Conservation (phyloP, 1,284 basidiomycete genomes). For the Naganishia sp. region DNA sequence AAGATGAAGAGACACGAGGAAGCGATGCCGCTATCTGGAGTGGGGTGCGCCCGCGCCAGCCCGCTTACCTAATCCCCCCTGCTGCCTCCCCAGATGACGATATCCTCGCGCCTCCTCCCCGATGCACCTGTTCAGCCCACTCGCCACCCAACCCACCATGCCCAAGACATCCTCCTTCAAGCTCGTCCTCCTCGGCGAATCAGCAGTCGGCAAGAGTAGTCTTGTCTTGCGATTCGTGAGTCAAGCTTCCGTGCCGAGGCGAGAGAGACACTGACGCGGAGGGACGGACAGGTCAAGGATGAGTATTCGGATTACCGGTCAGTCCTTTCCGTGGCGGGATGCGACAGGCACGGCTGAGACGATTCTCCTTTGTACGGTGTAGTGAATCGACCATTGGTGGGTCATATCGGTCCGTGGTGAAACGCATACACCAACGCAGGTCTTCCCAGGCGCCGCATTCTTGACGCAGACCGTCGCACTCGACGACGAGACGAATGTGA, state of each 20-base stretch:
- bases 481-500: slow-evolving; percentile 85
- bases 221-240: slow-evolving; percentile 90
- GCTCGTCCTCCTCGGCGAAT: slow-evolving; percentile 90
- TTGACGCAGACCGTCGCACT: slow-evolving; percentile 91
- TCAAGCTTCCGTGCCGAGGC: slow-evolving; percentile 11
- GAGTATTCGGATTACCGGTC: slow-evolving; percentile 98
- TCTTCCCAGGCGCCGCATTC: slow-evolving; percentile 75
- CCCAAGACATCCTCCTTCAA: slow-evolving; percentile 58
- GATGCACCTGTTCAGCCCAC: not conserved
- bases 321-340: slow-evolving; percentile 34
- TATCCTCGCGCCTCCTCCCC: not conserved
- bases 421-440: slow-evolving; percentile 39
- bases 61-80: not conserved
- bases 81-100: not conserved
- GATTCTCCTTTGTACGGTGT: not conserved
- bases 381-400: slow-evolving; percentile 54
- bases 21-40: not conserved
- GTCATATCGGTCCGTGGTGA: not conserved
- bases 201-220: slow-evolving; percentile 95
- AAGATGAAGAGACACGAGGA: too few relatives aligned
- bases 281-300: slow-evolving; percentile 61
- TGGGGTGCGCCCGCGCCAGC: not conserved
- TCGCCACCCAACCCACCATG: slow-evolving; percentile 34
- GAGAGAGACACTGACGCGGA: slow-evolving; percentile 13
- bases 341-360: not conserved